Evolutionary conservation across 1,284 basidiomycete genomes (phyloP).

Genomic region (Exobasidium cylindrosporum): DNA sequence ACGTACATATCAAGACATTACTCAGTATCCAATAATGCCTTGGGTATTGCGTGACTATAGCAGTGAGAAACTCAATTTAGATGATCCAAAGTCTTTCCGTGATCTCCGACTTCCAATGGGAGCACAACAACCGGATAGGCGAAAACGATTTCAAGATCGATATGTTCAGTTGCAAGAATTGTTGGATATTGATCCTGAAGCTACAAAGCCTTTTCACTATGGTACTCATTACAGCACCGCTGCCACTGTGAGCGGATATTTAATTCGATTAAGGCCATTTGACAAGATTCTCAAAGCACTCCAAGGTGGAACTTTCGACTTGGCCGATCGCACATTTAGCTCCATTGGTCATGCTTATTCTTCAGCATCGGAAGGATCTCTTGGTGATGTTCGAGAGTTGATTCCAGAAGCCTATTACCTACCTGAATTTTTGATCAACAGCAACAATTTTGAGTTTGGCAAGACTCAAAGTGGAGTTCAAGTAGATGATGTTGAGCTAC

Average conservation of each 20-base stretch:
- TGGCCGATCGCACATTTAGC: constrained; percentile 88
- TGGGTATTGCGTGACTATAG: constrained; percentile 86
- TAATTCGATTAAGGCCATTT: constrained; percentile 78
- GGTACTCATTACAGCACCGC: constrained; percentile 92
- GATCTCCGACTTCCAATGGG: constrained; percentile 88
- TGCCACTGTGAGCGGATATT: constrained; percentile 92
- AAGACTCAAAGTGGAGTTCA: constrained; percentile 75
- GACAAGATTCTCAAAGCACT: constrained; percentile 40
- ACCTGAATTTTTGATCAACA: constrained; percentile 59
- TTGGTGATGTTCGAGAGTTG: constrained; percentile 90
- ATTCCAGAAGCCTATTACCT: constrained; percentile 79
- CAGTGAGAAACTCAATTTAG: constrained; percentile 71
- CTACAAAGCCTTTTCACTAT: constrained; percentile 29
- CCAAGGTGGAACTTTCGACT: constrained; percentile 74
- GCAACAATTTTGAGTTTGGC: constrained; percentile 68
- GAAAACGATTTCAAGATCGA: constrained; percentile 60
- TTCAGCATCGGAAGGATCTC: constrained; percentile 78
- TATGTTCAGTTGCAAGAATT: constrained; percentile 72
- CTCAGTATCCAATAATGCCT: constrained; percentile 89
- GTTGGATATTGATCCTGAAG: constrained; percentile 63
- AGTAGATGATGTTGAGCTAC: constrained; percentile 83
- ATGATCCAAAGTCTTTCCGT: constrained; percentile 67
- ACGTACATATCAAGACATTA: constrained; percentile 65
- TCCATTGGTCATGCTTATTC: constrained; percentile 69
- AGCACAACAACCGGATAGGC: constrained; percentile 71